Evolutionary conservation across 2,329 filamentous ascomycete species (phyloP), one percentile per base, ranked within the genome.

Genomic region (Xylaria multiplex): DNA sequence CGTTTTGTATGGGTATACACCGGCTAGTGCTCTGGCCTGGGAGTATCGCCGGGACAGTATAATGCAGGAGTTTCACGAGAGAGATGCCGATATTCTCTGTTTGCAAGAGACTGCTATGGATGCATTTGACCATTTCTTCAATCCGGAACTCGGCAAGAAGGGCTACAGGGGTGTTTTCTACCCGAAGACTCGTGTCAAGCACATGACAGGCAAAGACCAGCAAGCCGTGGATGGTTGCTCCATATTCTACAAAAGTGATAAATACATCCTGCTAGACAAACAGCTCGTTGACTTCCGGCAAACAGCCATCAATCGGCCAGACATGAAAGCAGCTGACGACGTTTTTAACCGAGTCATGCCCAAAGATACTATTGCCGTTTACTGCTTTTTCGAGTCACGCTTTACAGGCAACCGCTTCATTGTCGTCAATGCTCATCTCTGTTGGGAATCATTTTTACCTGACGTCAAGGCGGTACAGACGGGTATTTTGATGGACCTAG

Each of bases 261-360:
- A 97, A 82, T 98, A 91, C 80, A 92, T 97, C 66, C 82, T 97
- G 65, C 86, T 99, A 27, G 95, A 98, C 81, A 97, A 97, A 82
- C 92, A 97, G 76, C 83, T 97, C 69, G 91, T 99, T 74, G 93
- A 97, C 79, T 97, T 97, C 77, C 90, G 92, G 43, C 91, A 93
- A 65, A 92, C 93, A 63, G 95, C 95, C 70, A 97, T 99, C 79
- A 96, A 96, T 77, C 86, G 96, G 70, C 93, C 94, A 2, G 96
- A 98, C 77, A 97, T 97, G 88, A 98, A 98, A 81, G 93, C 94
- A 63, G 93, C 97, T 75, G 93, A 97, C 76, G 96, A 99, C 75
- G 95, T 98, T 64, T 98, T 97, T 85, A 99, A 99, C 78, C 91
- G 96, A 32, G 91, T 99, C 67, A 98, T 97, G 96, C 94, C 95